phyloP scores from a whole-genome alignment of 106 monocot species.

The Vanilla planifolia region DNA sequence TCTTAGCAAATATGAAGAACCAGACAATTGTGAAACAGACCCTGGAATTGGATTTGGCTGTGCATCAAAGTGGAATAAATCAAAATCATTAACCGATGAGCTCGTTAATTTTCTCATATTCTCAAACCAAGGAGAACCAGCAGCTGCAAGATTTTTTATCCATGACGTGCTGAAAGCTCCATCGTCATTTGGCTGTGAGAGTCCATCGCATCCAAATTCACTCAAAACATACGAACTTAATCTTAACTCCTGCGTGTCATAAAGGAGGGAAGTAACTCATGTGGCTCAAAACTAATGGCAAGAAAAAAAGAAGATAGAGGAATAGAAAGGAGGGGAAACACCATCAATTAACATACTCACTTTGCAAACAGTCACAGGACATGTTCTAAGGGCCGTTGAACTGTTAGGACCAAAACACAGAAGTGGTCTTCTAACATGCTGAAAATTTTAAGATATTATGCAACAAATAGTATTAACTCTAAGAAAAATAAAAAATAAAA shows the following conservation, averaged over 20 bases:
- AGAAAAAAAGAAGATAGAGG: neutral
- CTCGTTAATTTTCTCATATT: slow-evolving; percentile 27
- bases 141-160: slow-evolving; percentile 59
- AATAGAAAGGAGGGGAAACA: neutral
- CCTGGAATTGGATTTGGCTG: slow-evolving; percentile 85
- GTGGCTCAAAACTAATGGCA: neutral
- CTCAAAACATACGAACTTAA: slow-evolving; percentile 69
- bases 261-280: neutral
- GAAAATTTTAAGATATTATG: slow-evolving; percentile 1
- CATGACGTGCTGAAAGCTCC: slow-evolving; percentile 93
- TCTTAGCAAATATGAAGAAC: slow-evolving; percentile 80
- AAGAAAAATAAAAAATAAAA: no score
- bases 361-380: slow-evolving; percentile 78
- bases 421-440: slow-evolving; percentile 62
- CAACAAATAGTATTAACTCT: no score
- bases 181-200: slow-evolving; percentile 56
- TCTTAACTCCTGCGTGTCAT: slow-evolving; percentile 63
- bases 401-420: slow-evolving; percentile 82
- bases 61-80: slow-evolving; percentile 53
- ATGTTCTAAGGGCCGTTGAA: slow-evolving; percentile 73
- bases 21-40: slow-evolving; percentile 80
- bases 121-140: slow-evolving; percentile 13
- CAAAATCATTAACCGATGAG: slow-evolving; percentile 64
- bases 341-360: slow-evolving; percentile 20
- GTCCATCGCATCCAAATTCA: slow-evolving; percentile 69